Percentiles rank a stretch among this genome's conserved stretches.
These are phyloP conservation scores for Astragalus glycyphyllos DNA, from an alignment of 306 rosid genomes.

Conservation along the genomic window DNA sequence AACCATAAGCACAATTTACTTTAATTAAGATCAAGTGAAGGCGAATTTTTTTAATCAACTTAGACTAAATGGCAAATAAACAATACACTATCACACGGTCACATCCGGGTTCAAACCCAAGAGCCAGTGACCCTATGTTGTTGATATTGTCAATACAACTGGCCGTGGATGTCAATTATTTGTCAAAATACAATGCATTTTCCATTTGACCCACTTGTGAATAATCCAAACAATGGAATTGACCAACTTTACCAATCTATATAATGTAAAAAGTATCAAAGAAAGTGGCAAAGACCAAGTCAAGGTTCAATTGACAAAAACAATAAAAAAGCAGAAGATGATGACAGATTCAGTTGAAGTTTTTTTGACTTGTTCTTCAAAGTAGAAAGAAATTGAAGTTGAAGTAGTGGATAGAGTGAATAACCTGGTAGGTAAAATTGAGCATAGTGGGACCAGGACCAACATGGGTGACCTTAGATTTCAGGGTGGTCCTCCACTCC, in stretches of 20 bases:
- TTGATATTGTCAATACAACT: too few relatives aligned
- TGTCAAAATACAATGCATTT: too few relatives aligned
- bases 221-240: too few relatives aligned
- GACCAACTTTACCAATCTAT: neutral
- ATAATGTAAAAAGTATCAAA: neutral
- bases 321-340: neutral
- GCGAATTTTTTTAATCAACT: too few relatives aligned
- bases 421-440: slow-evolving; percentile 87
- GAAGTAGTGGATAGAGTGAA: slow-evolving; percentile 7
- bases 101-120: too few relatives aligned
- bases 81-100: too few relatives aligned
- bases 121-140: too few relatives aligned
- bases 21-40: slow-evolving; percentile 43
- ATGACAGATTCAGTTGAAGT: neutral
- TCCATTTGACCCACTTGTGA: too few relatives aligned
- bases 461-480: slow-evolving; percentile 46
- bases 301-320: slow-evolving; percentile 20
- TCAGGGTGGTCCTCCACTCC: slow-evolving; percentile 58
- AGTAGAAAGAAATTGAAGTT: neutral
- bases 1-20: slow-evolving; percentile 49
- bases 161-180: too few relatives aligned
- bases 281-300: neutral
- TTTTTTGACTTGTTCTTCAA: neutral
- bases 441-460: slow-evolving; percentile 86
- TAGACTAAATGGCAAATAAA: too few relatives aligned